Base-by-base conservation (phyloP, 2,329 filamentous ascomycete species). In the Fusarium algeriense region DNA sequence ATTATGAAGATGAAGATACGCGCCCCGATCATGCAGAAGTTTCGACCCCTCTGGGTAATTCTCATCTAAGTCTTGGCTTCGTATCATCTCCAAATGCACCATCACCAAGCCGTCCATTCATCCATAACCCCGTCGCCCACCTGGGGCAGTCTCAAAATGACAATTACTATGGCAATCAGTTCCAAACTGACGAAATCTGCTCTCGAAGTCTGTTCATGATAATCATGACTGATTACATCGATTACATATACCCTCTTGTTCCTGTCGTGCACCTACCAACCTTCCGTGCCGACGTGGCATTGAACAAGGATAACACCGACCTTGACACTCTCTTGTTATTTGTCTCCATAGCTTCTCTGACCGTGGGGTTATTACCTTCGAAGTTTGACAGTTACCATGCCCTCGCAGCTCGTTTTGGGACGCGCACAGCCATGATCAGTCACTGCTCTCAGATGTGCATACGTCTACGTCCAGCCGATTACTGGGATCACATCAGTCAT, bases 401-500 rank as follows among this genome's bases (percentile, higher is more conserved):
- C 2, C 15, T 59, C 1, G 53, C 54, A 3, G 5, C 41, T 6
- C 59, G 28, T 0, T 61, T 59, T 2, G 35, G 43, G 3, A 59
- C 59, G 0, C 43, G 59, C 2, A 61, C 59, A 2, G 59, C 28
- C 0, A 61, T 8, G 59, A 59, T 59, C 1, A 59, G 43, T 3
- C 35, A 48, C 8, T 61, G 59, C 41, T 46, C 34, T 4, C 59
- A 58, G 12, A 61, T 46, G 53, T 48, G 53, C n/a, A 14, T 59
- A 0, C 41, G 59, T 3, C 53, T 59, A 30, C 53, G 57, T 2
- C 57, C 49, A 2, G 57, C 40, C 7, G 53, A 59, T 14, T 61
- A 61, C 13, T 61, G 59, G 59, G 59, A 61, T n/a, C 53, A 58
- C n/a, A 48, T 61, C 35, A 61, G 53, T 19, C 59, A 61, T 17